Base-by-base conservation (phyloP, 768 basidiomycete genomes). In the Auricularia auricula-judae region DNA sequence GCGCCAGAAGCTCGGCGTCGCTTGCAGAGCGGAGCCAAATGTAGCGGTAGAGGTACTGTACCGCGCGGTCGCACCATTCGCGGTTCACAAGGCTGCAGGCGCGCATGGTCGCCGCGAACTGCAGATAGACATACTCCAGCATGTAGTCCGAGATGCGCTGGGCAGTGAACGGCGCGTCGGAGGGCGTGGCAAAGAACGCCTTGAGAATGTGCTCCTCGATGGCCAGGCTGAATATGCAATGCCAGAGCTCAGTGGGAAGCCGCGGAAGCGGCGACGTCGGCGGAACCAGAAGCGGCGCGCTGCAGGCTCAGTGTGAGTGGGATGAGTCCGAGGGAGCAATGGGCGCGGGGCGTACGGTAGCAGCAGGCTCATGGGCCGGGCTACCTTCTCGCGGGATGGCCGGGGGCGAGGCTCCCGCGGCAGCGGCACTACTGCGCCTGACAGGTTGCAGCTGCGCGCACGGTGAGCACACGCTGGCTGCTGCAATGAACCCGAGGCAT, bases 1-100 rank as follows among this genome's bases (percentile, higher is more conserved):
- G 56, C 56, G 56, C 56, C 56, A 59, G 56, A 59, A 59, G 56
- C 12, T 59, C 56, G 56, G 56, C 56, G 56, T 59, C 56, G 56
- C 23, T 35, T 29, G 56, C 29, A 59, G 29, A 59, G 14, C 56
- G 56, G 29, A 59, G 29, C 56, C 56, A 59, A 34, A 59, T 18
- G 56, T 59, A 35, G 16, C 56, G 21, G 56, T 59, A 59, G 11
- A 59, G 56, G 56, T 59, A 59, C 34, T 29, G 56, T 7, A 35
- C 34, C 7, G 56, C 56, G 34, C 56, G 56, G 8, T 59, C 56
- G 34, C 16, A 59, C 56, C 56, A 59, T 18, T 59, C 56, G 3
- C 56, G 56, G 56, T 59, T 59, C 1, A 59, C 56, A 29, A 29
- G 56, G 16, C 23, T 29, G 23, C 56, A 59, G 23, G 56, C 21